A percentile compares a stretch with the other conserved stretches of the same genome.
Evolutionary conservation across 352 stramenopile species (phyloP).

Genomic region (Globisporangium cederbergense): DNA sequence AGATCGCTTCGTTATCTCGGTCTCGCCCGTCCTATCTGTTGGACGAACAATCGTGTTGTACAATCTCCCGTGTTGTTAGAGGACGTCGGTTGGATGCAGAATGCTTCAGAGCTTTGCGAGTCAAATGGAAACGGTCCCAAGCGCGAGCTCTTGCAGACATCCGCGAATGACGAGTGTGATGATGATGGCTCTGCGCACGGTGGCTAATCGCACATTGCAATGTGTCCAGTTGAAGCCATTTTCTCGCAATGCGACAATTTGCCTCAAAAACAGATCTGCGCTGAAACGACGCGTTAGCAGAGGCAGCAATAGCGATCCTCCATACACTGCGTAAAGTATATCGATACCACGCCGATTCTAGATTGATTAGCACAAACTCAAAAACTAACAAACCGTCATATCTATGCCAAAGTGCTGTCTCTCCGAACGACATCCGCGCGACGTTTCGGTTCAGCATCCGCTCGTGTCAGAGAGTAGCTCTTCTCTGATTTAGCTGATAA

Average conservation of each 20-base stretch:
- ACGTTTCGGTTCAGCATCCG: conserved; percentile 3
- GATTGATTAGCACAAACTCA: not conserved
- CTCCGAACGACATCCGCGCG: not conserved
- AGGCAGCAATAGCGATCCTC: not conserved
- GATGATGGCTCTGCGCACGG: too few relatives aligned
- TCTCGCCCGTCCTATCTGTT: too few relatives aligned
- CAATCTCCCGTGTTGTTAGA: too few relatives aligned
- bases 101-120: too few relatives aligned
- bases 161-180: too few relatives aligned
- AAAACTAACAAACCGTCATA: not conserved
- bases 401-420: not conserved
- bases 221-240: conserved; percentile 20
- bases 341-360: not conserved
- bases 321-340: not conserved
- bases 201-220: too few relatives aligned
- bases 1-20: too few relatives aligned
- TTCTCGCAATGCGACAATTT: not conserved
- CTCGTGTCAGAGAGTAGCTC: not conserved
- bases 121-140: too few relatives aligned
- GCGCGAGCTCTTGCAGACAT: too few relatives aligned
- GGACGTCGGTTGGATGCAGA: too few relatives aligned
- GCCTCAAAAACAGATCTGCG: conserved; percentile 5
- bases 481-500: conserved; percentile 2
- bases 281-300: conserved; percentile 6
- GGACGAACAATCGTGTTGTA: too few relatives aligned